Evolutionary conservation across 2,329 filamentous ascomycete genomes (phyloP).

Genomic region (Verticillium zaregamsianum): DNA sequence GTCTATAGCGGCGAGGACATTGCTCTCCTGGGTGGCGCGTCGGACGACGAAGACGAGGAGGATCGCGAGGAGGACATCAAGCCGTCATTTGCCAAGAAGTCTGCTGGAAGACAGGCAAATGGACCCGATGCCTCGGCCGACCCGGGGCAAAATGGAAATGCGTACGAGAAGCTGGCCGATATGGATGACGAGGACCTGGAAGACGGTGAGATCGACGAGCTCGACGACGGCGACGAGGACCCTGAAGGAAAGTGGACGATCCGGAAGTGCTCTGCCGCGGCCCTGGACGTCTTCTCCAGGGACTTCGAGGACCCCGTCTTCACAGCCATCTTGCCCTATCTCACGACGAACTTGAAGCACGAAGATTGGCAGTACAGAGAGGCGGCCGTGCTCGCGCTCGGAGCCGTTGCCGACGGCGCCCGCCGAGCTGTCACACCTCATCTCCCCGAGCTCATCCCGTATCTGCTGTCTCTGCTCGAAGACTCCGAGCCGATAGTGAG

Average conservation of each 20-base stretch:
- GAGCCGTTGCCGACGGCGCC: conserved; percentile 92
- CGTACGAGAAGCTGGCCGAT: conserved; percentile 48
- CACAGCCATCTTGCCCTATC: conserved; percentile 84
- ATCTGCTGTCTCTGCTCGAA: conserved; percentile 78
- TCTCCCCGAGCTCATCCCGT: conserved; percentile 84
- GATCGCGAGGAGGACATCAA: conserved; percentile 89
- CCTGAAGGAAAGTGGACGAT: conserved; percentile 94
- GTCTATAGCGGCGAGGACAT: conserved; percentile 95
- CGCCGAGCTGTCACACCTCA: conserved; percentile 87
- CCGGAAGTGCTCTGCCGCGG: conserved; percentile 93
- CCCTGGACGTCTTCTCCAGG: conserved; percentile 87
- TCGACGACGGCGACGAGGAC: conserved; percentile 69
- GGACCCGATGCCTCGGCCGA: conserved; percentile 48
- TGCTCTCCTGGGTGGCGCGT: conserved; percentile 74
- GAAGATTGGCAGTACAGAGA: conserved; percentile 88
- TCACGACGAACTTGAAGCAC: conserved; percentile 85
- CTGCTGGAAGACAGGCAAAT: conserved; percentile 52
- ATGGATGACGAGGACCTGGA: conserved; percentile 80
- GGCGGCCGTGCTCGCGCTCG: conserved; percentile 88
- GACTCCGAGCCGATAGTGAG: conserved; percentile 87
- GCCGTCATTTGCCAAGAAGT: conserved; percentile 75
- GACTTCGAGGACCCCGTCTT: conserved; percentile 89
- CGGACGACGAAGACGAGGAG: conserved; percentile 86
- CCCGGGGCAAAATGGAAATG: conserved; percentile 47
- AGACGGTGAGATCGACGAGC: conserved; percentile 71